Evolutionary conservation across 140 eudicot genomes (phyloP).

Genomic region (Ambrosia hybrid): DNA sequence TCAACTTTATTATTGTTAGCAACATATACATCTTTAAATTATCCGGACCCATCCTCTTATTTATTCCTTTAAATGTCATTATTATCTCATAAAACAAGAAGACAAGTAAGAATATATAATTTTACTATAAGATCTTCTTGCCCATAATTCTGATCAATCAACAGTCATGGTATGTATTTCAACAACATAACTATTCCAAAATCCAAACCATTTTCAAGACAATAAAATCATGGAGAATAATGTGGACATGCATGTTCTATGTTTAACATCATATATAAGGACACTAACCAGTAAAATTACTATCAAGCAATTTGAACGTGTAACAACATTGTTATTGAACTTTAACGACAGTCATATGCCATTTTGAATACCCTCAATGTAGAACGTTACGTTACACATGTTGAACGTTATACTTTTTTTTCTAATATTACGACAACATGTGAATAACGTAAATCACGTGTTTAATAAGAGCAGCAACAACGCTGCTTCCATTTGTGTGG

Average conservation of each 20-base stretch:
- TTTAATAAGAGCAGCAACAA: too few relatives aligned
- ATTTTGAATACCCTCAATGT: too few relatives aligned
- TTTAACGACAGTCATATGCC: too few relatives aligned
- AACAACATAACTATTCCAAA: not conserved
- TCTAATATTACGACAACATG: too few relatives aligned
- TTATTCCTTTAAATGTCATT: not conserved
- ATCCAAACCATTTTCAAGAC: too few relatives aligned
- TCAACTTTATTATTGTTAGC: not conserved
- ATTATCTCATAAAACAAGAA: not conserved
- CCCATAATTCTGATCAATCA: too few relatives aligned
- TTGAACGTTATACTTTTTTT: too few relatives aligned
- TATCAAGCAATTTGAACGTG: not conserved
- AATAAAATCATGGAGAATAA: not conserved
- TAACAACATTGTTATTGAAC: not conserved
- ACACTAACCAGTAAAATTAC: not conserved
- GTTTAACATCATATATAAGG: not conserved
- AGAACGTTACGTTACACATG: too few relatives aligned
- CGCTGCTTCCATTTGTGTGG: too few relatives aligned
- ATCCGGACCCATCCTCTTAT: not conserved
- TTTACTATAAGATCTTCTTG: not conserved
- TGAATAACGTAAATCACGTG: too few relatives aligned
- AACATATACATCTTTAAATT: not conserved
- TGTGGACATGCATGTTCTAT: not conserved
- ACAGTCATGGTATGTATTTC: not conserved
- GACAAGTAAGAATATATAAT: not conserved